These are phyloP conservation scores for Cephaloascus fragrans DNA, from an alignment of 805 yeast genomes.

Conservation along the genomic window DNA sequence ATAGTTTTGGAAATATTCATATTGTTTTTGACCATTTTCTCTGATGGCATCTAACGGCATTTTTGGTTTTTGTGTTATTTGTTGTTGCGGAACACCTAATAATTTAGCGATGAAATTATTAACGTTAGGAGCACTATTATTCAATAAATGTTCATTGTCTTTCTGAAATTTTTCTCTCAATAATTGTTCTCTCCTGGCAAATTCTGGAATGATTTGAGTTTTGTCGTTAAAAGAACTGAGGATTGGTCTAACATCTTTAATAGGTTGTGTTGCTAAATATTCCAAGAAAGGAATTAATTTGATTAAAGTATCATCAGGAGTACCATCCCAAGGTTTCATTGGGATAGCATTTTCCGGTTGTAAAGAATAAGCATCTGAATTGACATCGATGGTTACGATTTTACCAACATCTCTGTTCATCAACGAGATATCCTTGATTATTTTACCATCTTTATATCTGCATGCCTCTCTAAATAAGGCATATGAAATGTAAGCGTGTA, in stretches of 20 bases:
- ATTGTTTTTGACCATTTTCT: constrained; percentile 87
- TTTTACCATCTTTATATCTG: constrained; percentile 77
- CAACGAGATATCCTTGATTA: constrained; percentile 81
- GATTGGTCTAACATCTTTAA: constrained; percentile 85
- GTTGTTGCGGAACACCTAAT: constrained; percentile 46
- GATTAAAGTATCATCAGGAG: constrained; percentile 69
- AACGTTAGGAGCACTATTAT: constrained; percentile 23
- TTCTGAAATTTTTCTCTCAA: constrained; percentile 64
- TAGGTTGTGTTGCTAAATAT: constrained; percentile 80
- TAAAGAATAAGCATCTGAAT: constrained; percentile 57
- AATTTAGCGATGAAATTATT: constrained; percentile 47
- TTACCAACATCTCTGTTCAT: constrained; percentile 86
- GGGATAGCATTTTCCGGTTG: constrained; percentile 96
- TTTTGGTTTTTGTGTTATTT: constrained; percentile 38
- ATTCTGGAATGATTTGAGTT: constrained; percentile 65
- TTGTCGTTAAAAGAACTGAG: constrained; percentile 64
- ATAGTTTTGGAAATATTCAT: constrained; percentile 64
- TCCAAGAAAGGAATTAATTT: constrained; percentile 87
- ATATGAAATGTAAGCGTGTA: constrained; percentile 79
- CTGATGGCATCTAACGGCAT: constrained; percentile 85
- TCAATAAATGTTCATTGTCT: constrained; percentile 33
- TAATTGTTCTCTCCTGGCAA: constrained; percentile 62
- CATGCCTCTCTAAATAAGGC: constrained; percentile 89
- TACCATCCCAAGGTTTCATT: constrained; percentile 80
- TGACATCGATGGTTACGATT: constrained; percentile 71